These are phyloP conservation scores for Pseudozyma pruni DNA, from an alignment of 1,284 basidiomycete species.

Conservation along the genomic window DNA sequence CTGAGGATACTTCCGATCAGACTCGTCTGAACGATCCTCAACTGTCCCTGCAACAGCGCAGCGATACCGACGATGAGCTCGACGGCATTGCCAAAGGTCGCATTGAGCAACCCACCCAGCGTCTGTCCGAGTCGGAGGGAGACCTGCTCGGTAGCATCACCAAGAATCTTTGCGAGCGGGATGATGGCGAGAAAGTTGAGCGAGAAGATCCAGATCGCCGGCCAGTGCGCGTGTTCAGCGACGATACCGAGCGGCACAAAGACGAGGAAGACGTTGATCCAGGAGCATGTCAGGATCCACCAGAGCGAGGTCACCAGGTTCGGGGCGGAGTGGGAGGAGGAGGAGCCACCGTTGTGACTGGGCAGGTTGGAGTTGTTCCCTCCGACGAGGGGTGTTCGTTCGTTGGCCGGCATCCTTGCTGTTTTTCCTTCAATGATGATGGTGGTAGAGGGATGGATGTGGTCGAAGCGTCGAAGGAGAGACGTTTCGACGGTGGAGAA, in stretches of 20 bases:
- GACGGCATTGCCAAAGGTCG: slow-evolving; percentile 67
- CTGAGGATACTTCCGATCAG: slow-evolving; percentile 64
- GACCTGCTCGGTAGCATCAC: slow-evolving; percentile 66
- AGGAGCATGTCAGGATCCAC: slow-evolving; percentile 61
- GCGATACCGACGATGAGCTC: slow-evolving; percentile 72
- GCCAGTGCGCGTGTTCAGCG: slow-evolving; percentile 62
- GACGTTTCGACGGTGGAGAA: no score
- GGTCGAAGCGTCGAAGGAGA: no score
- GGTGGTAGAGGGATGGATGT: not conserved
- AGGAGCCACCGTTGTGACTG: slow-evolving; percentile 14
- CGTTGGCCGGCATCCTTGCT: slow-evolving; percentile 33
- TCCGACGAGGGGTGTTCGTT: slow-evolving; percentile 36
- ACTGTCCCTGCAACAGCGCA: slow-evolving; percentile 78
- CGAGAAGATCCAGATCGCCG: slow-evolving; percentile 58
- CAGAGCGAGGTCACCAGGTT: slow-evolving; percentile 49
- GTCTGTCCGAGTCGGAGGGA: slow-evolving; percentile 62
- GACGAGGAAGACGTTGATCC: slow-evolving; percentile 62
- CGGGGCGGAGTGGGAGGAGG: slow-evolving; percentile 6
- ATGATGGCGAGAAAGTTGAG: slow-evolving; percentile 67
- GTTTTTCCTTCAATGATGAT: not conserved
- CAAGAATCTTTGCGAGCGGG: slow-evolving; percentile 66
- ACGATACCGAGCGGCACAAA: slow-evolving; percentile 66
- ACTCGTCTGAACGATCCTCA: slow-evolving; percentile 65
- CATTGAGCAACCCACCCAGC: slow-evolving; percentile 65
- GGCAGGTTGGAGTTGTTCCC: slow-evolving; percentile 20